Evolutionary conservation across 176 grass and related monocot genomes (phyloP), one percentile per base, ranked within the genome.

Genomic region (Oryza meyeriana): DNA sequence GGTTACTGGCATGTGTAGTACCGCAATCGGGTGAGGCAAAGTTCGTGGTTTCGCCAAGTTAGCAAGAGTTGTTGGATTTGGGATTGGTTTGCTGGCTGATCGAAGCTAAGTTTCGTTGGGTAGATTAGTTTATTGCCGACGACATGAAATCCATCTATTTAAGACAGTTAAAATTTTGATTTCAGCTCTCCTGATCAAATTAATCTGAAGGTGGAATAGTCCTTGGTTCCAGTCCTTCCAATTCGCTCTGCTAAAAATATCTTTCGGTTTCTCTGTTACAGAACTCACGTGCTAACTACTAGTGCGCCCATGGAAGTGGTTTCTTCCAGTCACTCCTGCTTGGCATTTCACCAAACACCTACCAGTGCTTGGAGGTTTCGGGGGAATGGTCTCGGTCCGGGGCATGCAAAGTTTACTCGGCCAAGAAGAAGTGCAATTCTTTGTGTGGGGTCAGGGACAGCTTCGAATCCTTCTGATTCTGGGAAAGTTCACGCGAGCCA

Each of bases 221-320:
- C 2, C 5, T 36, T 36, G 35, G 5, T 5, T 36, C 35, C 2
- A 36, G 35, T 83, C 34, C 12, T 29, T 84, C 28, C 35, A 22
- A 32, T 40, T 72, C 29, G 72, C 17, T 57, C 39, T 59, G 0
- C 26, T 65, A 22, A 79, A 20, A 76, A 68, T 41, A 55, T 28
- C 0, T 45, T 73, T 82, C 6, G 13, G 18, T 59, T 83, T 58
- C 18, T 26, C 28, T 80, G 12, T 72, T 74, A 75, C 85, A 85
- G 82, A 88, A 45, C 12, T 64, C 12, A 72, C 55, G 72, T 14
- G 83, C 18, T 41, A 55, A 44, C 32, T 10, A 72, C 79, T 8
- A 5, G 40, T 39, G 66, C 47, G 34, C 34, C 9, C 25, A 91
- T 97, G 94, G 94, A 97, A 74, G 90, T 97, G 41, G 81, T 97